These are phyloP conservation scores for Pleurotus eryngii DNA, from an alignment of 768 basidiomycete species.

Conservation along the genomic window DNA sequence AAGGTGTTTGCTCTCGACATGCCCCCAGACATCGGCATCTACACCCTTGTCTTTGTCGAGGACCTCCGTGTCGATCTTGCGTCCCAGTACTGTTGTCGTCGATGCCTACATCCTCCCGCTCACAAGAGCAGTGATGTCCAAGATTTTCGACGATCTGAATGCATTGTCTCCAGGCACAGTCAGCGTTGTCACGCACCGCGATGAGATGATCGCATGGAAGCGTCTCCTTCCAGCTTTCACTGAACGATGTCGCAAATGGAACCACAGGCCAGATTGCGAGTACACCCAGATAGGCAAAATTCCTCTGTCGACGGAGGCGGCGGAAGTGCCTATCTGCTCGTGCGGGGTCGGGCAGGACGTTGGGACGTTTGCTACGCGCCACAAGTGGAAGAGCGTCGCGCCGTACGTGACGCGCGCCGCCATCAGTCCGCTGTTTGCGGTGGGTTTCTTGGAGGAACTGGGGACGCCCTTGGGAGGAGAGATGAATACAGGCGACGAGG, in stretches of 20 bases:
- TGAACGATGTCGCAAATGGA: slow-evolving; percentile 55
- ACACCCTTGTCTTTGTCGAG: slow-evolving; percentile 46
- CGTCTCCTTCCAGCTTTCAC: slow-evolving; percentile 46
- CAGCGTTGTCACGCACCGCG: slow-evolving; percentile 19
- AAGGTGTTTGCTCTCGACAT: slow-evolving; percentile 21
- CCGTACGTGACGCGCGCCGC: slow-evolving; percentile 47
- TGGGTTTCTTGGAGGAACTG: slow-evolving; percentile 44
- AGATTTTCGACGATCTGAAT: slow-evolving; percentile 10
- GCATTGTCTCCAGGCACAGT: neutral
- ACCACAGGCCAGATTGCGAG: slow-evolving; percentile 44
- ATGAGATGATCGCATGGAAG: slow-evolving; percentile 45
- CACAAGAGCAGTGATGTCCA: slow-evolving; percentile 14
- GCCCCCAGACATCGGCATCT: slow-evolving; percentile 14
- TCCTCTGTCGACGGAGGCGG: slow-evolving; percentile 35
- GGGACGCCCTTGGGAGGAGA: slow-evolving; percentile 11
- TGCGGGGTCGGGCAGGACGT: slow-evolving; percentile 52
- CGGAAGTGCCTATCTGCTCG: slow-evolving; percentile 42
- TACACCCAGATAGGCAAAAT: slow-evolving; percentile 31
- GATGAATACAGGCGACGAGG: slow-evolving; percentile 1
- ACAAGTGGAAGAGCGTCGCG: slow-evolving; percentile 36
- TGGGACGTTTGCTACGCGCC: slow-evolving; percentile 27
- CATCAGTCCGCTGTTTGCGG: slow-evolving; percentile 50
- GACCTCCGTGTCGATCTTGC: slow-evolving; percentile 43
- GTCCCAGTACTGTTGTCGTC: slow-evolving; percentile 48
- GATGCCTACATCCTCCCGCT: slow-evolving; percentile 47